Base-by-base conservation (phyloP, 106 monocot species). In the Phalaenopsis aphrodite region DNA sequence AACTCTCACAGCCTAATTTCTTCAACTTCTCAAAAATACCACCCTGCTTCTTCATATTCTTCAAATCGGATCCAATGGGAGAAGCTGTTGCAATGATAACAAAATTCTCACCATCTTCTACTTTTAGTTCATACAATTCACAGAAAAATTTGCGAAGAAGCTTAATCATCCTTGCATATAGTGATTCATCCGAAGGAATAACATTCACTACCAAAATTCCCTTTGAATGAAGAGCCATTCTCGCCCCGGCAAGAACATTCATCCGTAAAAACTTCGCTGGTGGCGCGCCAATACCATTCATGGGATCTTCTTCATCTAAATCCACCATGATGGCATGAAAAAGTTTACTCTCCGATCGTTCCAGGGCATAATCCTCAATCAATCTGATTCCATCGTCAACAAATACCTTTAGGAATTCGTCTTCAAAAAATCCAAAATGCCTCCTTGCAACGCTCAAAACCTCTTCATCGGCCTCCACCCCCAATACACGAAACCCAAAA, bases 251-350 rank as follows among this genome's bases (percentile, higher is more conserved):
- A 23, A 98, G 78, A 82, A 94, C 79, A 73, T 17, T 72, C 77
- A 42, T 76, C 39, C 55, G 37, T 4, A 85, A 41, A 61, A 98
- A 89, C 81, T 92, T 89, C 47, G 77, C 23, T 7, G 98, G 92
- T 0, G 98, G 94, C 1, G 94, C 94, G 48, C 75, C 79, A 9
- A 84, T 67, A 0, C 88, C 87, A 69, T 24, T 85, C 52, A 38
- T 61, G 56, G 84, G 83, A 78, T 91, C 88, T 17, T 43, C 81
- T 5, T 86, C 85, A 78, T 98, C 94, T 83, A 98, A 83, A 85
- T 98, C 98, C 77, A 98, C 92, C 91, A 98, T 92, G 23, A 94
- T 77, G 4, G 79, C 89, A 84, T 92, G 90, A 45, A 92, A 85
- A n/a, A 66, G 52, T n/a, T 78, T 38, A 46, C 56, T 41, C 10